Evolutionary conservation across 352 stramenopile genomes (phyloP), one percentile per base, ranked within the genome.

Genomic region (Phytophthora megakarya): DNA sequence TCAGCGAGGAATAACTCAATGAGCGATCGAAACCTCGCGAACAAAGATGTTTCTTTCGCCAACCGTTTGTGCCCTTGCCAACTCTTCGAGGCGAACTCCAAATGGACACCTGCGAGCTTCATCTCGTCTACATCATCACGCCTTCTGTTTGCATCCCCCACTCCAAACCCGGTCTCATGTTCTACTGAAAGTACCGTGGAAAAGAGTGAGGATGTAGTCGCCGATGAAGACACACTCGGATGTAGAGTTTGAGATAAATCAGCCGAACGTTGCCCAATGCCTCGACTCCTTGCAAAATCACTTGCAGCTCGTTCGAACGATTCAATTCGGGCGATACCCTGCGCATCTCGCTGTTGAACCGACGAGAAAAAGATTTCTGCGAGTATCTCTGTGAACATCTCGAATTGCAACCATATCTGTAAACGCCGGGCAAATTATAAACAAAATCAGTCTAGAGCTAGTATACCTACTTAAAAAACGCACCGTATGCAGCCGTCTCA

Each of bases 401-500:
- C 77, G 43, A 93, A 93, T 50, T 93, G 84, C 4, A 91, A 46
- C 81, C 80, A 93, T 37, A 90, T 90, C 84, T 92, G 55, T n/a
- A 48, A 48, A 19, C 11, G 50, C n/a, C 44, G 32, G 35, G 21
- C 7, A 12, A 25, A 22, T 15, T 6, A 28, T 28, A 37, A 42
- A 35, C 9, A 55, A 39, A 8, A 48, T 15, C n/a, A n/a, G n/a
- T n/a, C n/a, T n/a, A n/a, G n/a, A n/a, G n/a, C n/a, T n/a, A n/a
- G n/a, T n/a, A n/a, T n/a, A n/a, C n/a, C n/a, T n/a, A n/a, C n/a
- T n/a, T n/a, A n/a, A n/a, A n/a, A 56, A 21, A 64, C 72, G 38
- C 18, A 92, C 81, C 53, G 80, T 78, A 56, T 93, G 85, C 5
- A 93, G 61, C 4, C 81, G 65, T 39, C 78, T 80, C 37, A 93